Evolutionary conservation across 1,284 basidiomycete genomes (phyloP).

Genomic region (Kalmanozyma brasiliensis): DNA sequence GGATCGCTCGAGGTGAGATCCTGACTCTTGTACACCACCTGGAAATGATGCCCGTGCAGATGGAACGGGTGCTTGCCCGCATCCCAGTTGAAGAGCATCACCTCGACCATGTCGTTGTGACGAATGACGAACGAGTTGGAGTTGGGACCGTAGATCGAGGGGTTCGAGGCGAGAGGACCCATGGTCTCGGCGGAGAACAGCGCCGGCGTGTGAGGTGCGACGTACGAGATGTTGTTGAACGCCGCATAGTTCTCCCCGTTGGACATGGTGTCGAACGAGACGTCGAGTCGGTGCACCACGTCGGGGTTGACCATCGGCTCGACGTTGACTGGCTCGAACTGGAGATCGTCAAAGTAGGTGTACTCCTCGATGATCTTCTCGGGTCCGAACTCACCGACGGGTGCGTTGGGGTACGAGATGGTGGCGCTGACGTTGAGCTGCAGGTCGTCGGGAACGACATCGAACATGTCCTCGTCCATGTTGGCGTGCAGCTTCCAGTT

Average conservation of each 20-base stretch:
- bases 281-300: constrained; percentile 68
- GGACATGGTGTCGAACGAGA: constrained; percentile 71
- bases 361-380: constrained; percentile 53
- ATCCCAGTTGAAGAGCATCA: constrained; percentile 66
- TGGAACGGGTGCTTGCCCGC: constrained; percentile 55
- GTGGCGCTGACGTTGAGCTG: constrained; percentile 62
- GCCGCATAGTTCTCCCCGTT: constrained; percentile 63
- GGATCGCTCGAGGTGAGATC: constrained; percentile 83
- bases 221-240: constrained; percentile 73
- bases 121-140: constrained; percentile 64
- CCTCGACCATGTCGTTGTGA: constrained; percentile 62
- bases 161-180: constrained; percentile 67
- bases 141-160: constrained; percentile 47
- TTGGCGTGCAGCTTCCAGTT: constrained; percentile 92
- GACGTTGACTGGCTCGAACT: constrained; percentile 68
- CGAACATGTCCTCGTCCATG: constrained; percentile 76
- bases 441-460: constrained; percentile 53
- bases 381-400: constrained; percentile 23
- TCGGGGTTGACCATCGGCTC: constrained; percentile 67
- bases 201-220: constrained; percentile 58
- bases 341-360: constrained; percentile 69
- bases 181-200: constrained; percentile 50
- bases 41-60: constrained; percentile 39
- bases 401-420: constrained; percentile 50
- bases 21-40: constrained; percentile 74